A percentile compares a stretch with the other conserved stretches of the same genome.
Evolutionary conservation across 208 protist genomes (phyloP).

Genomic region (Trypanosoma conorhini): DNA sequence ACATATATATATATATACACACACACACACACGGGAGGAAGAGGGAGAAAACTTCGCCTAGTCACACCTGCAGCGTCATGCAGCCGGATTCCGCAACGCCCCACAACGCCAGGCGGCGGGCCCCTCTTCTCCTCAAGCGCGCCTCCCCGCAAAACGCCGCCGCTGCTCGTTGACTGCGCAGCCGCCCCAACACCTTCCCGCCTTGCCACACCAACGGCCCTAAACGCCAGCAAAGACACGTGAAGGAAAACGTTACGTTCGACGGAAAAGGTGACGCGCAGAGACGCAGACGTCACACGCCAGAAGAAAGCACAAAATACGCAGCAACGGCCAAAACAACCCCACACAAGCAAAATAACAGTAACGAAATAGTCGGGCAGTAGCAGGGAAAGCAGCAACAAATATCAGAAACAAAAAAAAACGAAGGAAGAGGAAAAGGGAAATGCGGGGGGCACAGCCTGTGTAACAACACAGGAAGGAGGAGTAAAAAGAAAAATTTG

Average conservation of each 20-base stretch:
- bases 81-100: not conserved
- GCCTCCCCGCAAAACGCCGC: not conserved
- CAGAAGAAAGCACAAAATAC: constrained; percentile 3
- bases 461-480: too few relatives aligned
- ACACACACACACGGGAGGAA: not conserved
- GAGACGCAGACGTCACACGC: not conserved
- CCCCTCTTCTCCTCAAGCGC: not conserved
- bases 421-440: constrained; percentile 13
- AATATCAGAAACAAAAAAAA: constrained; percentile 26
- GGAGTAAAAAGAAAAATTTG: not conserved
- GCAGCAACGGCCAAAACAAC: constrained; percentile 7
- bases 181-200: not conserved
- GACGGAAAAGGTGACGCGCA: too few relatives aligned
- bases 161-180: not conserved
- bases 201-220: not conserved
- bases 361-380: not conserved
- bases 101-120: not conserved
- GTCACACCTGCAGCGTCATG: not conserved
- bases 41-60: not conserved
- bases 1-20: too few relatives aligned
- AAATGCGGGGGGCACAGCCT: not conserved
- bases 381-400: constrained; percentile 15
- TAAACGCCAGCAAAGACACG: not conserved
- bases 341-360: not conserved
- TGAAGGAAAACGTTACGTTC: too few relatives aligned